Conservation (phyloP, 2,329 filamentous ascomycete genomes). For the Macrophomina tecta region DNA sequence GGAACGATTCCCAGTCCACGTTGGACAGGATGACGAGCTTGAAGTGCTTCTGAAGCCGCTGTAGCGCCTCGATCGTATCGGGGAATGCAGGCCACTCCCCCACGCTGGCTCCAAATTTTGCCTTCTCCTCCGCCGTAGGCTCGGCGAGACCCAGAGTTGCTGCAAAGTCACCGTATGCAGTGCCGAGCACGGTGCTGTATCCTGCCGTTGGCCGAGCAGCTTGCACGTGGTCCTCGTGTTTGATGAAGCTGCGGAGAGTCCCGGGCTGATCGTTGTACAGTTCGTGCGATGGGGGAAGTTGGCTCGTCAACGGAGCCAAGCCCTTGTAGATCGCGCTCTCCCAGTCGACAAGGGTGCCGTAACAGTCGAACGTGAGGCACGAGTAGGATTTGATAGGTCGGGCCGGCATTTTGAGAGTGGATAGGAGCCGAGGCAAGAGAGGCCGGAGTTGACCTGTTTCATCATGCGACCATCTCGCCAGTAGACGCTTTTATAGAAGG, state of each 20-base stretch:
- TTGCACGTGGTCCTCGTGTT: constrained; percentile 59
- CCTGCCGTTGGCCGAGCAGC: constrained; percentile 60
- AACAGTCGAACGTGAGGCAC: constrained; percentile 74
- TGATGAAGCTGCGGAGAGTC: constrained; percentile 48
- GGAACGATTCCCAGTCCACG: constrained; percentile 62
- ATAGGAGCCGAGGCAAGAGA: neutral
- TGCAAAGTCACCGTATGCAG: constrained; percentile 57
- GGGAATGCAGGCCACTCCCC: constrained; percentile 63
- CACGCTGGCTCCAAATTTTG: constrained; percentile 59
- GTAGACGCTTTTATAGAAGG: neutral
- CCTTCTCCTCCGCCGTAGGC: constrained; percentile 48
- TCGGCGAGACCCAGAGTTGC: constrained; percentile 46
- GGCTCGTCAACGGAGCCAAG: constrained; percentile 56
- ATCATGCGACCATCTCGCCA: neutral
- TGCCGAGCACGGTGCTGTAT: constrained; percentile 66
- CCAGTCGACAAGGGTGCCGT: constrained; percentile 82
- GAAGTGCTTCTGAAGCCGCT: constrained; percentile 56
- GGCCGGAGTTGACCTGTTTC: neutral
- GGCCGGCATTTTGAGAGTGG: neutral
- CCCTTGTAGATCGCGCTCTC: constrained; percentile 66
- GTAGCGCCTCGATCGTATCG: constrained; percentile 63
- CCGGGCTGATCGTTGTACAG: constrained; percentile 47
- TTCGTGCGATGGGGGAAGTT: constrained; percentile 30
- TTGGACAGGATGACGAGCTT: constrained; percentile 68
- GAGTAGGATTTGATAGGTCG: constrained; percentile 3